Evolutionary conservation across 108 stramenopile genomes (phyloP).

Genomic region (Cyclotella kingstonii): DNA sequence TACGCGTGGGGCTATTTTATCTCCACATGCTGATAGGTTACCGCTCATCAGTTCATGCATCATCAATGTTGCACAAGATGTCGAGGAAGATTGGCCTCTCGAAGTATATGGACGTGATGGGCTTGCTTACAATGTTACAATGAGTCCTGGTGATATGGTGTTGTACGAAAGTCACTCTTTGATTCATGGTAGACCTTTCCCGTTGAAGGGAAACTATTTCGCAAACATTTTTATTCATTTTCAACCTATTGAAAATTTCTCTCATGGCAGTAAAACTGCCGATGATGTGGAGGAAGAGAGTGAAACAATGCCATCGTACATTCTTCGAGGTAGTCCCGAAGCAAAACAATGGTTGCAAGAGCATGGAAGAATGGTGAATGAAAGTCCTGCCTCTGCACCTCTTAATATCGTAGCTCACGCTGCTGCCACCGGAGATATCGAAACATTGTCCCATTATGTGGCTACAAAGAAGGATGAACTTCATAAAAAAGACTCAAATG

Average conservation of each 20-base stretch:
- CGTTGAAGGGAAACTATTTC: conserved; percentile 80
- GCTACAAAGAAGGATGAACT: conserved; percentile 26
- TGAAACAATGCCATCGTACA: conserved; percentile 43
- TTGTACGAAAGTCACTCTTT: conserved; percentile 67
- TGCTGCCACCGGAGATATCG: conserved; percentile 36
- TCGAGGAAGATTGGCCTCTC: conserved; percentile 91
- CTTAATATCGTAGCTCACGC: conserved; percentile 32
- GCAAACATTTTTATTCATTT: conserved; percentile 77
- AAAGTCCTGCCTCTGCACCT: conserved; percentile 41
- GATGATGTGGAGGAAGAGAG: conserved; percentile 27
- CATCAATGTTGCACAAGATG: conserved; percentile 88
- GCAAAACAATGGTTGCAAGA: conserved; percentile 36
- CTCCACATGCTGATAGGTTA: conserved; percentile 85
- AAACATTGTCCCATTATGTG: conserved; percentile 23
- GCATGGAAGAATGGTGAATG: conserved; percentile 21
- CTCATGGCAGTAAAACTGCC: conserved; percentile 28
- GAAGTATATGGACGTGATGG: conserved; percentile 88
- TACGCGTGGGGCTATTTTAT: conserved; percentile 72
- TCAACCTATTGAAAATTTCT: conserved; percentile 39
- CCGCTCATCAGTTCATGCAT: conserved; percentile 90
- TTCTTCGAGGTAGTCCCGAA: conserved; percentile 36
- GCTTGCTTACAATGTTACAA: conserved; percentile 75
- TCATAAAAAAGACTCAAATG: conserved; percentile 42
- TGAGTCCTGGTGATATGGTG: conserved; percentile 76
- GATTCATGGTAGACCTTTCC: conserved; percentile 82